Conservation (phyloP, 2,329 filamentous ascomycete species). For the Exophiala sp. region DNA sequence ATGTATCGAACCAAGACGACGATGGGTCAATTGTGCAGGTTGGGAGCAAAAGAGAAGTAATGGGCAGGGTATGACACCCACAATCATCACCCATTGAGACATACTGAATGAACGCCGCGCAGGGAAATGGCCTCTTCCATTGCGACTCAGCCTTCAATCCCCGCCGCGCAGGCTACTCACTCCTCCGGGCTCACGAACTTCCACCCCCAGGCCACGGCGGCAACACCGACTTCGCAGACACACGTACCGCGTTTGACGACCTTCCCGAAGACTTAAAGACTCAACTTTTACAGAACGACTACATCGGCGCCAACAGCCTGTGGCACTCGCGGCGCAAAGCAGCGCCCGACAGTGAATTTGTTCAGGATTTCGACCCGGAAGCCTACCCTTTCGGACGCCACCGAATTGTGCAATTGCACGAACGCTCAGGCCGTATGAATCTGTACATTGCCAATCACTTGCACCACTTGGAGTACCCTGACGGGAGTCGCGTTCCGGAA, state of each 20-base stretch:
- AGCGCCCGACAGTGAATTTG: constrained; percentile 42
- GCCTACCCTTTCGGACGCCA: constrained; percentile 45
- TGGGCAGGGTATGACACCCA: constrained; percentile 37
- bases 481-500: constrained; percentile 24
- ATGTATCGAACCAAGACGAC: constrained; percentile 54
- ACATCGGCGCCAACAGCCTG: constrained; percentile 53
- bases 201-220: constrained; percentile 49
- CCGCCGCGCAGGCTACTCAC: constrained; percentile 51
- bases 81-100: not conserved
- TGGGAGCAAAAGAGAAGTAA: constrained; percentile 40
- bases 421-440: constrained; percentile 45
- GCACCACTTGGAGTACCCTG: constrained; percentile 45
- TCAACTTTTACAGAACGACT: constrained; percentile 40
- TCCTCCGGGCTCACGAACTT: constrained; percentile 50
- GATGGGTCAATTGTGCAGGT: constrained; percentile 44
- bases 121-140: constrained; percentile 54
- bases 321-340: constrained; percentile 50
- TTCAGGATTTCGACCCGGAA: constrained; percentile 44
- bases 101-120: not conserved
- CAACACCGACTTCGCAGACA: constrained; percentile 54
- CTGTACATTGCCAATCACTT: constrained; percentile 54
- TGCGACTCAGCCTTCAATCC: constrained; percentile 57
- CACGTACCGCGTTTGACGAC: constrained; percentile 50
- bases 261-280: constrained; percentile 38
- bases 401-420: constrained; percentile 51